Conservation (phyloP, 495 filamentous ascomycete species). For the Trichocladium antarcticum region DNA sequence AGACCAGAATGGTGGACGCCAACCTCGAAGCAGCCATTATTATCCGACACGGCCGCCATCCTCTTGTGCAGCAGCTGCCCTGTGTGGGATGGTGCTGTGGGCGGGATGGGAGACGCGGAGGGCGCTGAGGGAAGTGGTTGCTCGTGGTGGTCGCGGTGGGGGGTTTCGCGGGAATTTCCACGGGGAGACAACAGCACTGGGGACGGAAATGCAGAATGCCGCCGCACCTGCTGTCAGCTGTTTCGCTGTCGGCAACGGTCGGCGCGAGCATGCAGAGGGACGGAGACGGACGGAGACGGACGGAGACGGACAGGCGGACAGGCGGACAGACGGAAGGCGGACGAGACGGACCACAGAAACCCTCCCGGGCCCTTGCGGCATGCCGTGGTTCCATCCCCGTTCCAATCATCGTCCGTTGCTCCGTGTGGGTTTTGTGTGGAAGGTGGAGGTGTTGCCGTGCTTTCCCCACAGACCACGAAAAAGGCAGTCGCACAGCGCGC, state of each 20-base stretch:
- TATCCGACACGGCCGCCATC: conserved; percentile 5
- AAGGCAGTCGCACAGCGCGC: not conserved
- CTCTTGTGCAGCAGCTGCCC: conserved; percentile 10
- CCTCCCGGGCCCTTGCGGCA: conserved; percentile 3
- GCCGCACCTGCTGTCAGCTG: no score
- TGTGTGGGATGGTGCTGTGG: conserved; percentile 12
- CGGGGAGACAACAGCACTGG: no score
- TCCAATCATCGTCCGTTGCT: conserved; percentile 2
- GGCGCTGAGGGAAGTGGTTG: not conserved
- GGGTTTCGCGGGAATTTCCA: no score
- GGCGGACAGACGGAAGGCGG: no score
- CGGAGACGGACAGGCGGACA: no score
- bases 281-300: no score
- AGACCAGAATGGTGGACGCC: conserved; percentile 2
- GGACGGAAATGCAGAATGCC: no score
- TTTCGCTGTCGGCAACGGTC: no score
- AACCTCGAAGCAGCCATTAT: conserved; percentile 10
- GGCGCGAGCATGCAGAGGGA: no score
- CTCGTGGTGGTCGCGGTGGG: no score
- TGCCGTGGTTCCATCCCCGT: conserved; percentile 6
- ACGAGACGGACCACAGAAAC: no score
- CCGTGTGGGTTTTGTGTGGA: not conserved
- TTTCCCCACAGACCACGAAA: not conserved
- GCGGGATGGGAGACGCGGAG: not conserved
- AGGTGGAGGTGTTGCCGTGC: not conserved